Evolutionary conservation across 352 stramenopile genomes (phyloP).

Genomic region (Globisporangium orthogonon): DNA sequence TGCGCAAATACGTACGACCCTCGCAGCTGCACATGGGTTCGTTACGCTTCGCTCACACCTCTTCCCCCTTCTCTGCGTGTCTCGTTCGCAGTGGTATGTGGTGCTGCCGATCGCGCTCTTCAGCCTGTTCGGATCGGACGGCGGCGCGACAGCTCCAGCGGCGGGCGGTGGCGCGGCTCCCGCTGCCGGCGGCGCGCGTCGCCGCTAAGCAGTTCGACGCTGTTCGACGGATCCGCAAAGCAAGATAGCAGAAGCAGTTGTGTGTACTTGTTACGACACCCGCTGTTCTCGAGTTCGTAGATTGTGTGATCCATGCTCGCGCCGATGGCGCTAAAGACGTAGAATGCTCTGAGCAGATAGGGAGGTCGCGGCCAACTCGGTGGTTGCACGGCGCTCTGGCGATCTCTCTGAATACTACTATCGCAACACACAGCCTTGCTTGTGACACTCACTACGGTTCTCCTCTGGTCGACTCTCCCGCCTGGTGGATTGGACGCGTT

Average conservation of each 20-base stretch:
- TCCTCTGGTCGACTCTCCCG: background rate
- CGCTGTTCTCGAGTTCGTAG: too few relatives aligned
- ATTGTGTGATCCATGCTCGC: too few relatives aligned
- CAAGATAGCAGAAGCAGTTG: too few relatives aligned
- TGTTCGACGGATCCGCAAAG: too few relatives aligned
- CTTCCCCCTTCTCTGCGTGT: too few relatives aligned
- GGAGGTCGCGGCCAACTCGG: too few relatives aligned
- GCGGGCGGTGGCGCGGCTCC: conserved; percentile 20
- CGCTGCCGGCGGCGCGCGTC: conserved; percentile 20
- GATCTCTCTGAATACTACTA: too few relatives aligned
- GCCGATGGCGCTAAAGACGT: too few relatives aligned
- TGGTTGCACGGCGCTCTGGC: too few relatives aligned
- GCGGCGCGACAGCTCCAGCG: conserved; percentile 26
- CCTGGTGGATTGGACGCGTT: too few relatives aligned
- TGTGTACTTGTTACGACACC: too few relatives aligned
- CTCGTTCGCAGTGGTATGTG: conserved; percentile 63
- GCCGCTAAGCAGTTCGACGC: conserved; percentile 21
- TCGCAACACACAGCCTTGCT: background rate
- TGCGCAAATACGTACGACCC: conserved; percentile 74
- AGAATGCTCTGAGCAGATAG: too few relatives aligned
- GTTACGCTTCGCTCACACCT: conserved; percentile 4
- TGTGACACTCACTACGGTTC: background rate
- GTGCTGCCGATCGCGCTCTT: conserved; percentile 76
- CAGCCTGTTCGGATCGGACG: conserved; percentile 58
- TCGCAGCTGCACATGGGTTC: conserved; percentile 8